Evolutionary conservation across 257 asterid genomes (phyloP), one percentile per base, ranked within the genome.

Genomic region (Cinchona pubescens): DNA sequence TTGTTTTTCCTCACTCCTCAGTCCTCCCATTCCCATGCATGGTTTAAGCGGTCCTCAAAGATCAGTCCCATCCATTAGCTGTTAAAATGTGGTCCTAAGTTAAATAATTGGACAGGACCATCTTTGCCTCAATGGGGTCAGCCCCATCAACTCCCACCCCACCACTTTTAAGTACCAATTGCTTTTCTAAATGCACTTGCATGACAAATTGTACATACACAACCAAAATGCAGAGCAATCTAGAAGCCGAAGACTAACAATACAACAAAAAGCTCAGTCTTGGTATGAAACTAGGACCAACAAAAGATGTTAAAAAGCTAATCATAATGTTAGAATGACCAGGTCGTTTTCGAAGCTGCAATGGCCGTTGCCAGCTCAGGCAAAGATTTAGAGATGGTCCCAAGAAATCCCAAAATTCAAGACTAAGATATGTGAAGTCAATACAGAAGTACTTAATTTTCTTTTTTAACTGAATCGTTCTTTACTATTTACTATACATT

Each of bases 11-110:
- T n/a, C n/a, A 38, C 34, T 35, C 64, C 63, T 51, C 37, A 56
- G 16, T 59, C 27, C 16, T 32, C 23, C 23, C 67, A 61, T 27
- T 37, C 62, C 30, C 2, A 1, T 32, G 51, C 32, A 3, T 38
- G 43, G 15, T 1, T 15, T 49, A 56, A 30, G 61, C 46, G 75
- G 67, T 58, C 79, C 15, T 10, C 18, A 43, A 25, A 19, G 63
- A 68, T 29, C 59, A 40, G 59, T 76, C 75, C 49, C 27, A 25
- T 19, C 69, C 80, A 69, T 76, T 71, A 61, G 80, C 75, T 69
- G 71, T 29, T 67, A 5, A 46, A 15, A 56, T 12, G 70, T 59
- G 80, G 80, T 59, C 80, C 80, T 19, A 6, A 18, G 38, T 16
- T 55, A 2, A 16, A 58, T 7, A 15, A 46, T n/a, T 0, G 35